phyloP scores from a whole-genome alignment of 164 flowering plant species.

The Vitis labrusca region DNA sequence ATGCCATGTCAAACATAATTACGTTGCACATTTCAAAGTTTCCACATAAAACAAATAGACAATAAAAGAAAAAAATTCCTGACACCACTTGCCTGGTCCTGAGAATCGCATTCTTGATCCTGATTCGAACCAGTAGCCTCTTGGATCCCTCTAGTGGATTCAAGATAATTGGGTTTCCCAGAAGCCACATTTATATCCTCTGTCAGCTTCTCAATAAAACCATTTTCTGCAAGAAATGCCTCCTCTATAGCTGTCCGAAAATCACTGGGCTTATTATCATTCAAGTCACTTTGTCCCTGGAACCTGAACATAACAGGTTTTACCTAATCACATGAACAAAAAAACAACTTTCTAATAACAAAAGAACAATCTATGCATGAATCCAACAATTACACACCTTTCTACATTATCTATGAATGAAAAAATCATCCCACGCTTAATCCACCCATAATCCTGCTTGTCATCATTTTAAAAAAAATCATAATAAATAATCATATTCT shows the following conservation, averaged over 20 bases:
- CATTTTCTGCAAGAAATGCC: slow-evolving; percentile 85
- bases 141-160: slow-evolving; percentile 38
- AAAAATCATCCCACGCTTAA: slow-evolving; percentile 70
- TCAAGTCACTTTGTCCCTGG: slow-evolving; percentile 67
- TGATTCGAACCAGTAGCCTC: slow-evolving; percentile 70
- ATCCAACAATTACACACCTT: slow-evolving; percentile 47
- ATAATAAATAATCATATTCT: slow-evolving; percentile 2
- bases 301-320: slow-evolving; percentile 48
- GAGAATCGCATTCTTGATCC: slow-evolving; percentile 44
- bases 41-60: background rate
- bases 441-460: slow-evolving; percentile 96
- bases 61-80: background rate
- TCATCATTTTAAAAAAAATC: slow-evolving; percentile 3
- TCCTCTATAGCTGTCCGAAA: slow-evolving; percentile 85
- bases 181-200: slow-evolving; percentile 44
- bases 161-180: slow-evolving; percentile 33
- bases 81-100: slow-evolving; percentile 49
- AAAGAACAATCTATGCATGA: background rate
- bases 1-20: too few relatives aligned
- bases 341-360: background rate
- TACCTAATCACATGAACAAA: background rate
- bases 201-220: slow-evolving; percentile 45
- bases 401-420: slow-evolving; percentile 80
- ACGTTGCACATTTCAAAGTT: background rate
- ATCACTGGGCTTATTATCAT: slow-evolving; percentile 54